Base-by-base conservation (phyloP, 73 alveolate genomes). In the Stentor roeselii region DNA sequence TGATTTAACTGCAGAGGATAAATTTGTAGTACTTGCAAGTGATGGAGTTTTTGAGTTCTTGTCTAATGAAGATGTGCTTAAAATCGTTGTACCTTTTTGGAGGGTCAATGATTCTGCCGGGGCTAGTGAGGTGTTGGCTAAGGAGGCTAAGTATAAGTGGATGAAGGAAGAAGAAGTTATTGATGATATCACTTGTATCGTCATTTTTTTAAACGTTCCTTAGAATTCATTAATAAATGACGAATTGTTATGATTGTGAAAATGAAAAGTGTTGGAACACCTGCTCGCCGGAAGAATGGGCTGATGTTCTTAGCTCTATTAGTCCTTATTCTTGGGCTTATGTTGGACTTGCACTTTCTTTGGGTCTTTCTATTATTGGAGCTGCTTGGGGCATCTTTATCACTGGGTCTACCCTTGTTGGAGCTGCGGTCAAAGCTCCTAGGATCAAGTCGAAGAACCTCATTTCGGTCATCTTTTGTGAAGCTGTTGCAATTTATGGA, bases 401-500 rank as follows among this genome's bases (percentile, higher is more conserved):
- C 92, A 98, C 99, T 37, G 99, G 99, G 40, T 93, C 97, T 86
- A 85, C 98, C 80, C 88, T 98, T 37, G 89, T 98, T 61, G 99
- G 99, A 2, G 98, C 99, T n/a, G 94, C 99, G 80, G 94, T 98
- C 91, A 98, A 98, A 89, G 97, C 98, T 75, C 99, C 99, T 36
- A 86, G 99, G 76, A 97, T 97, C 42, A 93, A 94, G 87, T 97
- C 99, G 40, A 98, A 98, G 94, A 98, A 98, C 93, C 82, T 98
- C 87, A 95, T 98, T 75, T 86, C 98, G 88, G 94, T 98, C 90
- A 98, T 97, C 84, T 98, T 98, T 92, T 98, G 99, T 88, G 99
- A 98, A 82, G 99, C 99, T 50, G 99, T 97, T 11, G 99, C 99
- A 36, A 97, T 97, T 90, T 97, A 97, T 87, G 99, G 99, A 84